Evolutionary conservation across 1,284 basidiomycete genomes (phyloP).

Genomic region (Malassezia sp.): DNA sequence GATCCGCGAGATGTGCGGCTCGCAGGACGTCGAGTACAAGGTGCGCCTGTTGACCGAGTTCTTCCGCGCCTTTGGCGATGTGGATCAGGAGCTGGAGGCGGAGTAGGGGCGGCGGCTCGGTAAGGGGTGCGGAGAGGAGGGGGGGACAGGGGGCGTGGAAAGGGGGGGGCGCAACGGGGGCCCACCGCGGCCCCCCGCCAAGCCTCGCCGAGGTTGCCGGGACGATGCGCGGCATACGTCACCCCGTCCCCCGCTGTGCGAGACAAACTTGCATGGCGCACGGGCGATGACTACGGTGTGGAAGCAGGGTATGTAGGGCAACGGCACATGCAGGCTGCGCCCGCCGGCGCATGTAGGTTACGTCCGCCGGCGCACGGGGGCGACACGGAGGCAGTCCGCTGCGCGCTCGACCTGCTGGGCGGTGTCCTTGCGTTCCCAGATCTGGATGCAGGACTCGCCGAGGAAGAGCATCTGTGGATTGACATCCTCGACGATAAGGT

Average conservation of each 20-base stretch:
- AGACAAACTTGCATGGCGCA: no score
- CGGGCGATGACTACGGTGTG: no score
- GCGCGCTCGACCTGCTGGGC: background rate
- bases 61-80: slow-evolving; percentile 19
- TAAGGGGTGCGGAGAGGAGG: no score
- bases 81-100: slow-evolving; percentile 19
- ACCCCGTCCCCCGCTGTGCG: no score
- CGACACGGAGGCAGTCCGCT: background rate
- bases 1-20: slow-evolving; percentile 51
- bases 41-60: slow-evolving; percentile 26
- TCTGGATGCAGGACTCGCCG: slow-evolving; percentile 76
- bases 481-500: slow-evolving; percentile 88
- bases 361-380: background rate
- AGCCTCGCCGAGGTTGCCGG: no score
- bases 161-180: no score
- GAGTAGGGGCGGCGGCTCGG: no score
- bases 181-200: no score
- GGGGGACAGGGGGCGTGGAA: no score
- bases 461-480: slow-evolving; percentile 95
- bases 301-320: no score
- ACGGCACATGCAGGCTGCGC: no score
- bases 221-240: no score
- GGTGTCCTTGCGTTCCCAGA: slow-evolving; percentile 10
- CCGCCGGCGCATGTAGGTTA: slow-evolving; percentile 5
- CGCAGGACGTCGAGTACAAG: slow-evolving; percentile 40